Conservation (phyloP, 2,329 filamentous ascomycete species). For the Cladosporium halotolerans region DNA sequence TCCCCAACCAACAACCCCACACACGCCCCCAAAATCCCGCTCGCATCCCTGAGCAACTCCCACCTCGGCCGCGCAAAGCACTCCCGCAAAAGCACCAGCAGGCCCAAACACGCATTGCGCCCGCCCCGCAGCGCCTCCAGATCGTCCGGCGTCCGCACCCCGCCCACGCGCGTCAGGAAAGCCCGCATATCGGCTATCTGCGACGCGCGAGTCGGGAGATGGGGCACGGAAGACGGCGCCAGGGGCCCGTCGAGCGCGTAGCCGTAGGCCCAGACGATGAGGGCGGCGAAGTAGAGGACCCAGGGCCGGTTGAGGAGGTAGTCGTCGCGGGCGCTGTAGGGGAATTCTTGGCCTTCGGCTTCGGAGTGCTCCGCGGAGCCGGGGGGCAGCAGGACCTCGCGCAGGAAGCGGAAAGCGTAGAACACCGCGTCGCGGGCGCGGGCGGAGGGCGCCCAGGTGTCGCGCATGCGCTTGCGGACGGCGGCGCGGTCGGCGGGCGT, state of each 20-base stretch:
- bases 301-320: constrained; percentile 86
- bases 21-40: constrained; percentile 72
- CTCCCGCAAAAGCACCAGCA: constrained; percentile 74
- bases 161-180: constrained; percentile 68
- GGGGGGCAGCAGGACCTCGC: constrained; percentile 68
- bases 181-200: constrained; percentile 71
- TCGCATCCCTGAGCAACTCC: constrained; percentile 87
- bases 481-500: constrained; percentile 73
- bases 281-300: constrained; percentile 87
- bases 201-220: constrained; percentile 59
- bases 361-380: constrained; percentile 32
- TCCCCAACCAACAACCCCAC: constrained; percentile 52
- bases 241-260: constrained; percentile 76
- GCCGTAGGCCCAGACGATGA: constrained; percentile 94
- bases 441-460: constrained; percentile 81
- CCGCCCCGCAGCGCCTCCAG: constrained; percentile 61
- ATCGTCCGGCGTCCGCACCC: constrained; percentile 68
- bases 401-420: constrained; percentile 83
- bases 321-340: constrained; percentile 80
- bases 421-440: constrained; percentile 86
- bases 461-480: constrained; percentile 76
- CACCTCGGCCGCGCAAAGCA: constrained; percentile 78
- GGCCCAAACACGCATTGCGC: constrained; percentile 73
- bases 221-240: constrained; percentile 32
- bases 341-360: constrained; percentile 32